phyloP scores from a whole-genome alignment of 768 basidiomycete genomes.

The Boletus pseudo-olivaceus region DNA sequence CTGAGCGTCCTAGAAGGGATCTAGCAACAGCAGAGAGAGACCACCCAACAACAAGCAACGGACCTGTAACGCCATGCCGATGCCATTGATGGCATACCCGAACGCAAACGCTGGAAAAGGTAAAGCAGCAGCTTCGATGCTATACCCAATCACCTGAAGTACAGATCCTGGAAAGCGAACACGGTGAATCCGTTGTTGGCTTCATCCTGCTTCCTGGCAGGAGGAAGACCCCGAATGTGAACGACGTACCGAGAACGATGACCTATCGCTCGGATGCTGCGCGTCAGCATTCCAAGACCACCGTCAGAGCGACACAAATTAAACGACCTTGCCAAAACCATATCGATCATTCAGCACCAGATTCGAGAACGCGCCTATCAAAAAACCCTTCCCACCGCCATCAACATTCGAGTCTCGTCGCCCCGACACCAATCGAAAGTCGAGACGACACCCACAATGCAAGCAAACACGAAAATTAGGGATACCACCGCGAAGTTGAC shows the following conservation, averaged over 20 bases:
- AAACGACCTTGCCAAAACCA: conserved; percentile 34
- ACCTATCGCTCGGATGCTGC: conserved; percentile 10
- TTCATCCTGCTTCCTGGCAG: background rate
- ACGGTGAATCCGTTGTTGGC: background rate
- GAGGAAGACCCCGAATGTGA: too few relatives aligned
- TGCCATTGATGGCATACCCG: conserved; percentile 41
- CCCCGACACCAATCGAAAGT: background rate
- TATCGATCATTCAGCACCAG: conserved; percentile 27
- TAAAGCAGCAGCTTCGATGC: conserved; percentile 38
- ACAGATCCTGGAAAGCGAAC: conserved; percentile 19
- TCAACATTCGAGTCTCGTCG: background rate
- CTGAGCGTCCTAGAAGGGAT: conserved; percentile 39
- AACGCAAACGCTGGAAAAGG: conserved; percentile 46
- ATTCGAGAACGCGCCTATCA: conserved; percentile 32
- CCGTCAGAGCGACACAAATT: background rate
- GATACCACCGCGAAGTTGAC: conserved; percentile 40
- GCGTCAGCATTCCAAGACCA: background rate
- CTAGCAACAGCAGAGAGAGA: background rate
- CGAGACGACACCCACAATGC: conserved; percentile 27
- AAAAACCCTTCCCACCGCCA: conserved; percentile 24
- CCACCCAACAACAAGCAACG: background rate
- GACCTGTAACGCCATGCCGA: conserved; percentile 48
- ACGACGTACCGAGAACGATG: conserved; percentile 26
- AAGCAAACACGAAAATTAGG: conserved; percentile 41
- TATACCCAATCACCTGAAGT: conserved; percentile 30